These are phyloP conservation scores for Chaetomiaceae sp. DNA, from an alignment of 2,329 filamentous ascomycete species.

Conservation along the genomic window DNA sequence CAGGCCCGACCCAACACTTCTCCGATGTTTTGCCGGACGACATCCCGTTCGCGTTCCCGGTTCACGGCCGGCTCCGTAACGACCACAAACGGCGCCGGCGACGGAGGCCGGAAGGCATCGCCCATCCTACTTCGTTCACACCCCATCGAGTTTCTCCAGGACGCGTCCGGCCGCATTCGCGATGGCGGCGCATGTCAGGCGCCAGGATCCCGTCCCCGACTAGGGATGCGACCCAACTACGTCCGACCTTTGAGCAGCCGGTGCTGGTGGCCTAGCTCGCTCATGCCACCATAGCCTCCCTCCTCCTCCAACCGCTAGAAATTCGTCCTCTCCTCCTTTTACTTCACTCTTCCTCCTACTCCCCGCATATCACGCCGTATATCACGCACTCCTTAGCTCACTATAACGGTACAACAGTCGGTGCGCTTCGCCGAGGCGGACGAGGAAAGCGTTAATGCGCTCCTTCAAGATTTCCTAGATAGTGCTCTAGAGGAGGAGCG, in stretches of 20 bases:
- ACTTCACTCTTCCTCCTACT: conserved; percentile 7
- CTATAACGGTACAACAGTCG: conserved; percentile 4
- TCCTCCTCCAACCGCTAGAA: background rate
- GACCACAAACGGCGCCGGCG: no score
- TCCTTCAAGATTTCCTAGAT: conserved; percentile 4
- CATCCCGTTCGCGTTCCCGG: no score
- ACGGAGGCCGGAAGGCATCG: no score
- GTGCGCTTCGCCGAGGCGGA: conserved; percentile 11
- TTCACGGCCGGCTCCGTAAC: no score
- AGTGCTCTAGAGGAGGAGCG: conserved; percentile 8
- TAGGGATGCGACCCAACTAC: background rate
- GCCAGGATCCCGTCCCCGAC: background rate
- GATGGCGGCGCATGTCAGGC: no score
- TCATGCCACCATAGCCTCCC: background rate
- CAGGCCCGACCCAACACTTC: no score
- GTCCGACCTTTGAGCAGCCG: background rate
- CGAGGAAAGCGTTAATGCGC: conserved; percentile 9
- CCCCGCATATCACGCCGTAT: no score
- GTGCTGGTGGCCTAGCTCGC: background rate
- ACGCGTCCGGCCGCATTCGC: no score
- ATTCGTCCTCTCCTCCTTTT: background rate
- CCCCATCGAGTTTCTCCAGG: no score
- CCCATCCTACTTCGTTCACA: no score
- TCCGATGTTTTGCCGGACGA: no score
- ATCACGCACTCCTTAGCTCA: conserved; percentile 1